Percentiles rank a stretch among this genome's conserved stretches.
phyloP scores from a whole-genome alignment of 2,329 filamentous ascomycete species.

The Colletotrichum magnum region DNA sequence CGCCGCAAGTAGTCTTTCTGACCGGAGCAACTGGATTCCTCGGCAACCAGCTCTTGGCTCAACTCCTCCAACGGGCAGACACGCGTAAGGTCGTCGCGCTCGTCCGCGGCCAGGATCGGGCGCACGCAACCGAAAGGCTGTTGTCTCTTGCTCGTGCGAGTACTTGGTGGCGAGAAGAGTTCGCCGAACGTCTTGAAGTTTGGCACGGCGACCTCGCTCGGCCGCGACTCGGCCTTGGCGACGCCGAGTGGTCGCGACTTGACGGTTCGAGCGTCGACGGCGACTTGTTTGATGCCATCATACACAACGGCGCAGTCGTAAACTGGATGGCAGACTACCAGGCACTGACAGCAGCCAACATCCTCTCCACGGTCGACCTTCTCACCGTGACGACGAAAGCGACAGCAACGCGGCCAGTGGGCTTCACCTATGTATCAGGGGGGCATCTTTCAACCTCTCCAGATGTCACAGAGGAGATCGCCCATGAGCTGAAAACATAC shows the following conservation, averaged over 20 bases:
- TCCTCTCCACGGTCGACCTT: conserved; percentile 26
- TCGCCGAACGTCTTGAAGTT: conserved; percentile 20
- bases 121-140: conserved; percentile 38
- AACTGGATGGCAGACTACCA: conserved; percentile 35
- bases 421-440: conserved; percentile 30
- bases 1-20: conserved; percentile 12
- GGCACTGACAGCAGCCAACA: conserved; percentile 24
- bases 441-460: conserved; percentile 31
- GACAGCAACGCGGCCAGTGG: neutral
- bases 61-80: conserved; percentile 15
- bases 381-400: conserved; percentile 10
- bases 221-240: conserved; percentile 15
- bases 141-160: conserved; percentile 28
- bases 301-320: conserved; percentile 37
- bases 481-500: conserved; percentile 15
- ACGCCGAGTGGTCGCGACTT: conserved; percentile 19
- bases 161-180: conserved; percentile 41
- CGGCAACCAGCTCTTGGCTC: conserved; percentile 37
- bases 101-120: conserved; percentile 31
- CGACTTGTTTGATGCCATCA: conserved; percentile 17
- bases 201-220: conserved; percentile 33
- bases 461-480: conserved; percentile 7
- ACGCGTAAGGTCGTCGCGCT: conserved; percentile 24
- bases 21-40: conserved; percentile 41
- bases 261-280: conserved; percentile 9